Evolutionary conservation across 768 basidiomycete species (phyloP).

Genomic region (Guyanaporus albipodus): DNA sequence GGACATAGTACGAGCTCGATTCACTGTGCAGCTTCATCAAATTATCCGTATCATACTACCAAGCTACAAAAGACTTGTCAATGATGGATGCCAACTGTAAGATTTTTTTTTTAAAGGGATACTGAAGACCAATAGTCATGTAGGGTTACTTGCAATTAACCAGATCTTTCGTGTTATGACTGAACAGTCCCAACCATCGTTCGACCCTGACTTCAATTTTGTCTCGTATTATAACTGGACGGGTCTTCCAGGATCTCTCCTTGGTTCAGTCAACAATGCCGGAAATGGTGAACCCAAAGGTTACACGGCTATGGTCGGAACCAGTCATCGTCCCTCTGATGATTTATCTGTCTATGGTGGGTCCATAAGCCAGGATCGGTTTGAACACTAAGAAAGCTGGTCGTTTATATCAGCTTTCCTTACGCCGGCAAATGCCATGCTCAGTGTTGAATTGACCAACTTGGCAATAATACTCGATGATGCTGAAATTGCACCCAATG

Average conservation of each 20-base stretch:
- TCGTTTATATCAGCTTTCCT: slow-evolving; percentile 55
- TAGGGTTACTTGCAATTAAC: slow-evolving; percentile 64
- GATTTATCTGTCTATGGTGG: slow-evolving; percentile 65
- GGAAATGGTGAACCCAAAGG: slow-evolving; percentile 77
- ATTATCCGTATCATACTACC: slow-evolving; percentile 67
- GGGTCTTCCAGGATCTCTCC: slow-evolving; percentile 54
- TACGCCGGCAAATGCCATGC: slow-evolving; percentile 79
- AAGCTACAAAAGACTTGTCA: slow-evolving; percentile 65
- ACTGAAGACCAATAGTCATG: no score
- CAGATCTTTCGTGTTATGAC: slow-evolving; percentile 74
- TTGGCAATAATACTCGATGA: slow-evolving; percentile 57
- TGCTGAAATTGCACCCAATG: slow-evolving; percentile 42
- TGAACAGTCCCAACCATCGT: slow-evolving; percentile 70
- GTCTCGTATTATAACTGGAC: slow-evolving; percentile 84
- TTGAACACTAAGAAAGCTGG: not conserved
- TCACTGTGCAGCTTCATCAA: slow-evolving; percentile 78
- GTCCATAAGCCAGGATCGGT: slow-evolving; percentile 5
- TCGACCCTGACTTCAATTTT: slow-evolving; percentile 67
- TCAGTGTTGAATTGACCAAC: slow-evolving; percentile 66
- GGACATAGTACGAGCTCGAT: slow-evolving; percentile 67
- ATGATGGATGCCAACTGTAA: slow-evolving; percentile 70
- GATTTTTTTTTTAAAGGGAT: slow-evolving; percentile 17
- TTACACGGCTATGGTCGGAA: slow-evolving; percentile 70
- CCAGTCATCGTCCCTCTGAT: slow-evolving; percentile 74
- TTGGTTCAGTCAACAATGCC: slow-evolving; percentile 58